phyloP scores from a whole-genome alignment of 768 basidiomycete species.

The Auricularia cornea region DNA sequence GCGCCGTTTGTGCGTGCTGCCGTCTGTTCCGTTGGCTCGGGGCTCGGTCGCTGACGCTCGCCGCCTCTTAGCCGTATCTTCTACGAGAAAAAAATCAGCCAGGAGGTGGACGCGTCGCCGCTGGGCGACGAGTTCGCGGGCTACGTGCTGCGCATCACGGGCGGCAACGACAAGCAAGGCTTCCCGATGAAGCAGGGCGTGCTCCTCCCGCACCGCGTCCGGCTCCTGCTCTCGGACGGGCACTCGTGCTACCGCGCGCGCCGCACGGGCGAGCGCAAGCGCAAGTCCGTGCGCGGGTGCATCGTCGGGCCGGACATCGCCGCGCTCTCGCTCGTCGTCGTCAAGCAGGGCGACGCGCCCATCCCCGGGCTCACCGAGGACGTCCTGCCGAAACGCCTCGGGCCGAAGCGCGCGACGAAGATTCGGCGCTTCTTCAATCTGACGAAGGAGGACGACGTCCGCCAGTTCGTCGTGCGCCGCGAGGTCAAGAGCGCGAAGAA shows the following conservation, averaged over 20 bases:
- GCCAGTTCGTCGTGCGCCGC: conserved; percentile 91
- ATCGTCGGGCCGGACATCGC: conserved; percentile 96
- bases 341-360: conserved; percentile 90
- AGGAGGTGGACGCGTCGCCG: conserved; percentile 86
- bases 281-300: conserved; percentile 98
- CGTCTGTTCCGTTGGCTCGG: background rate
- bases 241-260: conserved; percentile 97
- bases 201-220: conserved; percentile 86
- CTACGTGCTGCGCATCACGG: conserved; percentile 93
- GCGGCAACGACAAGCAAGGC: conserved; percentile 97
- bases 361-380: conserved; percentile 88
- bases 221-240: conserved; percentile 87
- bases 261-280: conserved; percentile 91
- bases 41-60: conserved; percentile 3
- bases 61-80: conserved; percentile 65
- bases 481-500: conserved; percentile 89
- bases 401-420: conserved; percentile 96
- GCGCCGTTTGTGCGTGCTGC: conserved; percentile 56
- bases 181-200: conserved; percentile 99
- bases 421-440: conserved; percentile 97
- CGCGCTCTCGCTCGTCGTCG: conserved; percentile 86
- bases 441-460: conserved; percentile 95
- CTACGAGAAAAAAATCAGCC: conserved; percentile 94
- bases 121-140: conserved; percentile 96
- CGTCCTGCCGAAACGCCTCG: conserved; percentile 89